phyloP scores from a whole-genome alignment of 179 eudicot species.

The Patellifolia procumbens region DNA sequence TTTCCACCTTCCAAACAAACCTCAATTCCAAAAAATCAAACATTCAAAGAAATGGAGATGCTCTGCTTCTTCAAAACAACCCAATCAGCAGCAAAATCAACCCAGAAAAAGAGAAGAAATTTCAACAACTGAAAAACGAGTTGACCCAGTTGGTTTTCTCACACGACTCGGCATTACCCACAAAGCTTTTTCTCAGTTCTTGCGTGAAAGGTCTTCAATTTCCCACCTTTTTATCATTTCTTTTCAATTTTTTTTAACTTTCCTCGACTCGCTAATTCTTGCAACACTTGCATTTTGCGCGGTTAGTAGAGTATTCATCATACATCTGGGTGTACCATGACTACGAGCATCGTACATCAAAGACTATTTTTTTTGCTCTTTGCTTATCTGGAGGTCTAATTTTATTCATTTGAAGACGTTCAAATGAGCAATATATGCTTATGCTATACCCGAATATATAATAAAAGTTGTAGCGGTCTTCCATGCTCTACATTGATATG shows the following conservation, averaged over 20 bases:
- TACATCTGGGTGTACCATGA: no score
- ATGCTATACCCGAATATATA: no score
- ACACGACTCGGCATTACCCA: slow-evolving; percentile 57
- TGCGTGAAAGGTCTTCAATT: slow-evolving; percentile 66
- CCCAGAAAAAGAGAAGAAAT: slow-evolving; percentile 26
- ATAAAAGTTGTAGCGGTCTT: no score
- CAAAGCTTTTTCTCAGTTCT: slow-evolving; percentile 74
- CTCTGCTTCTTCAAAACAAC: slow-evolving; percentile 38
- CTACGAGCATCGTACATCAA: no score
- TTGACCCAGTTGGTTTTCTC: slow-evolving; percentile 90
- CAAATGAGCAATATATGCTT: no score
- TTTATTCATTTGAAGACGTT: no score
- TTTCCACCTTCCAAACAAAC: slow-evolving; percentile 8
- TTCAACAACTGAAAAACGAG: slow-evolving; percentile 45
- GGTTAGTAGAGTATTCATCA: no score
- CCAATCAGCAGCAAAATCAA: slow-evolving; percentile 33
- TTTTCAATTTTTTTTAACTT: background rate
- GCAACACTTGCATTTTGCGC: no score
- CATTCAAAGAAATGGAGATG: slow-evolving; percentile 41
- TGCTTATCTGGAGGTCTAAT: no score
- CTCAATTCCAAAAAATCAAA: slow-evolving; percentile 22
- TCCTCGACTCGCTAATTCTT: background rate
- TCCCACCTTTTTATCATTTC: background rate
- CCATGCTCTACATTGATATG: no score
- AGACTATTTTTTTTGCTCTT: no score